A percentile compares a stretch with the other conserved stretches of the same genome.
Evolutionary conservation across 805 yeast species (phyloP).

Genomic region (Candida oleophila): DNA sequence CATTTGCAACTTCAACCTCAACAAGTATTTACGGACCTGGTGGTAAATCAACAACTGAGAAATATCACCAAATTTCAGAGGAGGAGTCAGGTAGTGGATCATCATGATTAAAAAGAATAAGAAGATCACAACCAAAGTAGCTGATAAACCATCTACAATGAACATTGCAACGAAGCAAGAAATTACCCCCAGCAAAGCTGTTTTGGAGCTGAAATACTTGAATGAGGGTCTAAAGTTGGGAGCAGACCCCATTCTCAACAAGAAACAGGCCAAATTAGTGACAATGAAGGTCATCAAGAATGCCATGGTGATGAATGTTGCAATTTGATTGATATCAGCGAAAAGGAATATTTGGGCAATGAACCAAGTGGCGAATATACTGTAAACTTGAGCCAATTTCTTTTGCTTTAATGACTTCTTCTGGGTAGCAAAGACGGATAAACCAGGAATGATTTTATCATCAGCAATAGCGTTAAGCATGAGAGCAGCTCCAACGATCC

Average conservation of each 20-base stretch:
- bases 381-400: conserved; percentile 58
- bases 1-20: conserved; percentile 76
- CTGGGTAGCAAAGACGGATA: conserved; percentile 47
- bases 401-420: conserved; percentile 41
- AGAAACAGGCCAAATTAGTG: conserved; percentile 89
- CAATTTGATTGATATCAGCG: conserved; percentile 90
- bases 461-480: conserved; percentile 87
- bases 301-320: conserved; percentile 95
- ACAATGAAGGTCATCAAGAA: conserved; percentile 94
- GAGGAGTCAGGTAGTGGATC: conserved; percentile 90
- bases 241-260: conserved; percentile 84
- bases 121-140: conserved; percentile 68
- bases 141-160: conserved; percentile 89
- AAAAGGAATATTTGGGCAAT: conserved; percentile 82
- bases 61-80: conserved; percentile 97
- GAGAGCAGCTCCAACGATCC: conserved; percentile 93
- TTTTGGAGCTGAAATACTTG: conserved; percentile 75
- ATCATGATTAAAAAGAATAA: conserved; percentile 65
- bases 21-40: conserved; percentile 88
- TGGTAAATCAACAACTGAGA: conserved; percentile 94
- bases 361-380: conserved; percentile 75
- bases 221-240: conserved; percentile 99
- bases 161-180: conserved; percentile 83
- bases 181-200: conserved; percentile 77
- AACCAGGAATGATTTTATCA: conserved; percentile 84